A percentile compares a stretch with the other conserved stretches of the same genome.
These are phyloP conservation scores for Exophiala viscosa DNA, from an alignment of 2,329 filamentous ascomycete species.

Conservation along the genomic window DNA sequence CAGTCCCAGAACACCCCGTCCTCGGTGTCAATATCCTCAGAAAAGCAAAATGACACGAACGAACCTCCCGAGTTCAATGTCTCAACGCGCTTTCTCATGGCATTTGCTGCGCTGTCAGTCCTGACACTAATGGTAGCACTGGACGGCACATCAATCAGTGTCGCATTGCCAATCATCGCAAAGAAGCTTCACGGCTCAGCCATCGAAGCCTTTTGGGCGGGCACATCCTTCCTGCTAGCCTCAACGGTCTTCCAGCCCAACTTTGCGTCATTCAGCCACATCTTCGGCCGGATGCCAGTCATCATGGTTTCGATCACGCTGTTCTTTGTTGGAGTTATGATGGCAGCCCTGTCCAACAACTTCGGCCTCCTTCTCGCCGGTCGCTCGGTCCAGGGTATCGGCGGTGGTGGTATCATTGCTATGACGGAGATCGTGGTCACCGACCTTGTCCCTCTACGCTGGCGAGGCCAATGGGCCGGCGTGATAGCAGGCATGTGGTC, in stretches of 20 bases:
- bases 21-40: constrained; percentile 15
- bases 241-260: constrained; percentile 57
- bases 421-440: constrained; percentile 44
- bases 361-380: constrained; percentile 46
- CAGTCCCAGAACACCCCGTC: constrained; percentile 13
- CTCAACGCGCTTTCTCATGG: constrained; percentile 40
- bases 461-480: constrained; percentile 26
- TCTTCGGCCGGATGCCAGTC: constrained; percentile 46
- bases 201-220: constrained; percentile 67
- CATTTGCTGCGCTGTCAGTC: constrained; percentile 51
- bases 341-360: constrained; percentile 40
- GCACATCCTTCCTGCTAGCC: constrained; percentile 65
- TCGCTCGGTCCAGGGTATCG: constrained; percentile 43
- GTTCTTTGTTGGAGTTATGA: constrained; percentile 45
- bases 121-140: constrained; percentile 61
- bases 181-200: constrained; percentile 50
- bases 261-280: constrained; percentile 46
- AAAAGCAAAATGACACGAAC: constrained; percentile 2
- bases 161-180: constrained; percentile 53
- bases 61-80: constrained; percentile 18
- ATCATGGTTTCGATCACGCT: constrained; percentile 39
- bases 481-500: constrained; percentile 27
- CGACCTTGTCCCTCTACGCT: constrained; percentile 42
- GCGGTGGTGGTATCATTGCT: constrained; percentile 38
- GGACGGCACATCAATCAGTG: constrained; percentile 63